These are phyloP conservation scores for Trifolium pratense DNA, from an alignment of 306 rosid genomes.

Conservation along the genomic window DNA sequence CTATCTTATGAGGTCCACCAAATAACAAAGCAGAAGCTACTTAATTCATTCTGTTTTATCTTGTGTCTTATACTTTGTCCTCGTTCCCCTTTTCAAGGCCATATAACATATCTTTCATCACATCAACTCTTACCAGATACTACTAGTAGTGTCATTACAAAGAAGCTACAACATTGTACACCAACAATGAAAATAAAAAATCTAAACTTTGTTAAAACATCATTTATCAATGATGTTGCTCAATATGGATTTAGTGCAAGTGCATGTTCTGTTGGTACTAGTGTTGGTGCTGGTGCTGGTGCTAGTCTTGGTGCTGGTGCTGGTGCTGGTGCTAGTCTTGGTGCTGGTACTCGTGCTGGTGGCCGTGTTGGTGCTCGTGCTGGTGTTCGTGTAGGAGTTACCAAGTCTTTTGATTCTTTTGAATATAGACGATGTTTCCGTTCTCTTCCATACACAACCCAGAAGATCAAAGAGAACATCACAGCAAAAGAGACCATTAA, in stretches of 20 bases:
- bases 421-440: constrained; percentile 68
- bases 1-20: background rate
- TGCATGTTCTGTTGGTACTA: background rate
- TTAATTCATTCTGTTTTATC: background rate
- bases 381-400: constrained; percentile 10
- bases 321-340: background rate
- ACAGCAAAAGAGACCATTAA: constrained; percentile 72
- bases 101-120: background rate
- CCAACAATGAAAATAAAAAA: background rate
- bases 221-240: background rate
- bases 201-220: background rate
- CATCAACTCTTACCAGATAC: background rate
- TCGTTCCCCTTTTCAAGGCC: background rate
- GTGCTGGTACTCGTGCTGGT: background rate
- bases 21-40: background rate
- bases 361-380: constrained; percentile 8
- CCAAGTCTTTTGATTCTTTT: constrained; percentile 46
- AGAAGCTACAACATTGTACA: background rate
- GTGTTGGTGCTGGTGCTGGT: background rate
- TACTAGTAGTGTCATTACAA: background rate
- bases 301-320: background rate
- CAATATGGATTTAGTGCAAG: background rate
- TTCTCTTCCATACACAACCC: constrained; percentile 89
- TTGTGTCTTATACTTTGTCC: background rate
- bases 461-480: constrained; percentile 79